These are phyloP conservation scores for Didymella keratinophila DNA, from an alignment of 2,329 filamentous ascomycete species.

Conservation along the genomic window DNA sequence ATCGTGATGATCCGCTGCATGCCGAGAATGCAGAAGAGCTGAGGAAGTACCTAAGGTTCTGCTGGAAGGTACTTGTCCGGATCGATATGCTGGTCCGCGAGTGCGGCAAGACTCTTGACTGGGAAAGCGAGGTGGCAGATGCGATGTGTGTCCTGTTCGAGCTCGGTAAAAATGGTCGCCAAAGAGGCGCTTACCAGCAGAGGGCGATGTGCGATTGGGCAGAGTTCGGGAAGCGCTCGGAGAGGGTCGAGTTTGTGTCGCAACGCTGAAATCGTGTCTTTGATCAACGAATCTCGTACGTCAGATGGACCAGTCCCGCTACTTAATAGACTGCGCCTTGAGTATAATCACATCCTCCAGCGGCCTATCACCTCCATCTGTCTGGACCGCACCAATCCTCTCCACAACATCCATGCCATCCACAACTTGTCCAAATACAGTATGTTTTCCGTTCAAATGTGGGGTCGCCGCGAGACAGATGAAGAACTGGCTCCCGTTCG, in stretches of 20 bases:
- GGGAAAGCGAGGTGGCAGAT: constrained; percentile 2
- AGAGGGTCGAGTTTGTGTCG: not conserved
- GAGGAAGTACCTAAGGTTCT: constrained; percentile 1
- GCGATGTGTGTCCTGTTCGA: constrained; percentile 1
- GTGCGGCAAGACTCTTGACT: not conserved
- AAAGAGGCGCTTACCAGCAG: not conserved
- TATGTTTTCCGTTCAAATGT: constrained; percentile 98
- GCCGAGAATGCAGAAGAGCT: not conserved
- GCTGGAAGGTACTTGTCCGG: constrained; percentile 4
- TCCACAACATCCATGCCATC: constrained; percentile 80
- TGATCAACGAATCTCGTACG: no score
- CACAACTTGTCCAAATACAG: constrained; percentile 92
- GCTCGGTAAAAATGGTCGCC: not conserved
- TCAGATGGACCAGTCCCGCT: constrained; percentile 24
- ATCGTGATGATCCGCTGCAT: constrained; percentile 5
- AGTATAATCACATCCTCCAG: constrained; percentile 82
- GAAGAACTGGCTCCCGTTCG: constrained; percentile 96
- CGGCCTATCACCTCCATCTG: constrained; percentile 79
- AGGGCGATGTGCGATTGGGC: not conserved
- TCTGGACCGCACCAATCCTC: constrained; percentile 87
- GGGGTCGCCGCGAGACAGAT: constrained; percentile 92
- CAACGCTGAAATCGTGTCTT: not conserved
- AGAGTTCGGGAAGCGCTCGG: not conserved
- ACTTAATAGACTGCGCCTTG: constrained; percentile 71
- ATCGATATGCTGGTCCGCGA: constrained; percentile 1